Evolutionary conservation across 495 filamentous ascomycete genomes (phyloP).

Genomic region (Neurospora sp.): DNA sequence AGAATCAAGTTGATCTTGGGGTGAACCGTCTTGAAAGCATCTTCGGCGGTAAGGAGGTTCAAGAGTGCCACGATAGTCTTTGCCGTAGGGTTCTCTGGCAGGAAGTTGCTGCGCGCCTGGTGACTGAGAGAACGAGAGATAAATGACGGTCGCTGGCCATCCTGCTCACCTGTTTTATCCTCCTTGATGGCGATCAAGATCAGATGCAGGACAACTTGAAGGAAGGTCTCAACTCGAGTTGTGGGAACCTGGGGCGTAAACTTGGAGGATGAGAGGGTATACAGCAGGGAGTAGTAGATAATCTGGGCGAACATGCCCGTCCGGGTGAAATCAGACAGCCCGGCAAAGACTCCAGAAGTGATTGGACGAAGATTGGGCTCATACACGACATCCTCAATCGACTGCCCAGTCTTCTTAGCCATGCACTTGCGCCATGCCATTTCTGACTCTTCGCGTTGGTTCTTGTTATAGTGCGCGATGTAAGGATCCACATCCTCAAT

Average conservation of each 20-base stretch:
- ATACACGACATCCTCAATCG: slow-evolving; percentile 77
- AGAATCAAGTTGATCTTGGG: slow-evolving; percentile 78
- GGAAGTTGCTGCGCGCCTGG: slow-evolving; percentile 44
- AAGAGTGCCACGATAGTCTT: slow-evolving; percentile 68
- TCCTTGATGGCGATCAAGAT: slow-evolving; percentile 74
- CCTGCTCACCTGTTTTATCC: slow-evolving; percentile 55
- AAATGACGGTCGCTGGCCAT: slow-evolving; percentile 48
- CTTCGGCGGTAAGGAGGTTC: slow-evolving; percentile 61
- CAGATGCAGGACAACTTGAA: slow-evolving; percentile 85
- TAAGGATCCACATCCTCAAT: slow-evolving; percentile 87
- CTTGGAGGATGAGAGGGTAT: slow-evolving; percentile 54
- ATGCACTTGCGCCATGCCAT: slow-evolving; percentile 74
- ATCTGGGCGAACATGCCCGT: slow-evolving; percentile 84
- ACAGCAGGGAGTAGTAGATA: slow-evolving; percentile 77
- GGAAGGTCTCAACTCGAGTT: slow-evolving; percentile 79
- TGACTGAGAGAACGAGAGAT: slow-evolving; percentile 57
- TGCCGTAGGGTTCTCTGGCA: slow-evolving; percentile 33
- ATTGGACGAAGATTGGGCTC: slow-evolving; percentile 82
- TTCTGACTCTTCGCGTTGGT: slow-evolving; percentile 94
- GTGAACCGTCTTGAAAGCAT: slow-evolving; percentile 68
- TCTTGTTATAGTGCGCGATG: slow-evolving; percentile 87
- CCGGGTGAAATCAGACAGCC: slow-evolving; percentile 65
- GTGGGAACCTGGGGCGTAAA: slow-evolving; percentile 61
- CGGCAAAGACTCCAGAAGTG: slow-evolving; percentile 60
- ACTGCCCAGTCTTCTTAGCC: slow-evolving; percentile 78